Percentiles rank a stretch among this genome's conserved stretches.
phyloP scores from a whole-genome alignment of 139 green algal species.

The Closterium sp. region DNA sequence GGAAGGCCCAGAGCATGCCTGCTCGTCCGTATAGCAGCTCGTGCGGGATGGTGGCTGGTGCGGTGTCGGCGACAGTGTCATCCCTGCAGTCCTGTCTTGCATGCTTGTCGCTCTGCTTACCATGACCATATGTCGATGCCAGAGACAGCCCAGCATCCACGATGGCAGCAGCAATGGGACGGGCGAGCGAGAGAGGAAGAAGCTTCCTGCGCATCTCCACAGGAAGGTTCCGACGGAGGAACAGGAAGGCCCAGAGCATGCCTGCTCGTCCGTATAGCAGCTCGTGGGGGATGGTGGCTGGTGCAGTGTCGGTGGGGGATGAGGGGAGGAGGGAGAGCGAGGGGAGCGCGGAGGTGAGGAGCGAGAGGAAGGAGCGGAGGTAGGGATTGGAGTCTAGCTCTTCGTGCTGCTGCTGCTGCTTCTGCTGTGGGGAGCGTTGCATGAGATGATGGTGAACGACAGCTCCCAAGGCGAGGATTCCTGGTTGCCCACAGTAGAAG shows the following conservation, averaged over 20 bases:
- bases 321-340: slow-evolving; percentile 1
- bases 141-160: not conserved
- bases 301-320: not conserved
- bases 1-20: no score
- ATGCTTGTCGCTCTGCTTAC: not conserved
- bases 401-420: not conserved
- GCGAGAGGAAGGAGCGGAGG: not conserved
- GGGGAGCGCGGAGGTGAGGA: not conserved
- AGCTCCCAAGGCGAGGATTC: slow-evolving; percentile 36
- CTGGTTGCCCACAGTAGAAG: slow-evolving; percentile 40
- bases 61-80: no score
- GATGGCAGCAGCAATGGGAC: not conserved
- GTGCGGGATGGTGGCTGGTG: no score
- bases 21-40: no score
- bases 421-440: not conserved
- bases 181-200: not conserved
- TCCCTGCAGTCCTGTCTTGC: not conserved
- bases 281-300: slow-evolving; percentile 18
- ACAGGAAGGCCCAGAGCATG: slow-evolving; percentile 44
- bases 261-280: slow-evolving; percentile 40
- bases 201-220: not conserved
- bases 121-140: not conserved
- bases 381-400: not conserved
- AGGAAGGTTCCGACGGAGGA: not conserved
- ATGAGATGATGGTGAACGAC: not conserved